Percentiles rank a stretch among this genome's conserved stretches.
Conservation (phyloP, 23 red algal species). For the Gracilaria domingensis region DNA sequence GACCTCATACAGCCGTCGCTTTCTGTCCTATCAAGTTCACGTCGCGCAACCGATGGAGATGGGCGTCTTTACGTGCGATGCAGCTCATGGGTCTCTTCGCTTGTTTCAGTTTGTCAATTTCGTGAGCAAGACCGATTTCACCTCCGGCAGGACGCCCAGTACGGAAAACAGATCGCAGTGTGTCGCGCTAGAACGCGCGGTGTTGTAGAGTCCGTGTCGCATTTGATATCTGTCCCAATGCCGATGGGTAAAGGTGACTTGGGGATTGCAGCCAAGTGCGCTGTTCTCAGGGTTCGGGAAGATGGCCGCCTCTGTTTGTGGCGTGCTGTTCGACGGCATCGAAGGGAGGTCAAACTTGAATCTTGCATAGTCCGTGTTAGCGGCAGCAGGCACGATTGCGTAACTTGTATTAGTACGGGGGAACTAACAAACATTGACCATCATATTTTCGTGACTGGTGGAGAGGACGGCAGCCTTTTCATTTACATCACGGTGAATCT, state of each 20-base stretch:
- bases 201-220: conserved; percentile 1
- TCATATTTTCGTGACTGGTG: conserved; percentile 58
- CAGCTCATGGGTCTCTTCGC: conserved; percentile 40
- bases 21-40: conserved; percentile 34
- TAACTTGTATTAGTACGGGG: conserved; percentile 36
- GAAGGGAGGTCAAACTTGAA: conserved; percentile 39
- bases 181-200: conserved; percentile 32
- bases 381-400: conserved; percentile 13
- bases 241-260: conserved; percentile 8
- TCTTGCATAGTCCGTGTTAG: conserved; percentile 31
- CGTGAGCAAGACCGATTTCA: conserved; percentile 31
- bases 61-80: conserved; percentile 44
- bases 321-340: conserved; percentile 22
- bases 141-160: conserved; percentile 48
- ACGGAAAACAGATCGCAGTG: conserved; percentile 35
- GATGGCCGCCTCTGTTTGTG: conserved; percentile 48
- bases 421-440: conserved; percentile 19
- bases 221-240: conserved; percentile 47
- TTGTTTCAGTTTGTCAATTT: conserved; percentile 56
- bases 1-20: conserved; percentile 72
- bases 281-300: conserved; percentile 35
- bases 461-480: conserved; percentile 48
- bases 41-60: conserved; percentile 51
- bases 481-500: conserved; percentile 50
- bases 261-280: conserved; percentile 1